Evolutionary conservation across 2,329 filamentous ascomycete species (phyloP), one percentile per base, ranked within the genome.

Genomic region (Neophaeococcomyces mojaviensis): DNA sequence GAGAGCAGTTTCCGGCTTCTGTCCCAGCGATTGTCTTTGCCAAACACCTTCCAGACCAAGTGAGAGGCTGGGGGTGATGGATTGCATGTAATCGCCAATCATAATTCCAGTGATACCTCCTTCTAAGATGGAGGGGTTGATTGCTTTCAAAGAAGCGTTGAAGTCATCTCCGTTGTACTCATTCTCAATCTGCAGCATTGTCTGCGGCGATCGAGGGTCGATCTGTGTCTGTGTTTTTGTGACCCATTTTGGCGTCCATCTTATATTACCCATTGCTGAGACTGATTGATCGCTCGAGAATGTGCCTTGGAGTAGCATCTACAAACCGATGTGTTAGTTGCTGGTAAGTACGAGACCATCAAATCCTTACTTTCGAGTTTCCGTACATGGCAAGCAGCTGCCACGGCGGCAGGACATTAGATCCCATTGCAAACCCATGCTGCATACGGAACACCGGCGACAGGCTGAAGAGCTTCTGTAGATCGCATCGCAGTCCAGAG

Each of bases 291-390:
- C 88, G 64, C 92, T 96, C 67, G 97, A 90, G 65, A 97, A 70
- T 65, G 88, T 95, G 57, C 86, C 92, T 79, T 98, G 92, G 68
- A 92, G 81, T 68, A 98, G 96, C 49, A 94, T 78, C 90, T 97
- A 57, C 49, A 18, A 28, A 10, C 5, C 13, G 39, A 8, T 39
- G 19, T 49, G 42, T 45, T 47, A 55, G 30, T 26, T 16, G 53
- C 38, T 20, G 20, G 4, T 20, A 33, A 30, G 47, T 44, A 49
- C 44, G 32, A 2, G 16, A 35, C 13, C 19, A 16, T 18, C 10
- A 19, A 22, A 9, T 31, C 7, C 78, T 58, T 69, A 96, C 90
- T 77, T 88, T 90, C 68, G 84, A 85, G 56, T 86, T 95, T 58
- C 92, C 92, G 66, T 92, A 96, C 62, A 98, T 80, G 55, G 86